Evolutionary conservation across 129 eudicot species (phyloP).

Genomic region (Flaveria brownii): DNA sequence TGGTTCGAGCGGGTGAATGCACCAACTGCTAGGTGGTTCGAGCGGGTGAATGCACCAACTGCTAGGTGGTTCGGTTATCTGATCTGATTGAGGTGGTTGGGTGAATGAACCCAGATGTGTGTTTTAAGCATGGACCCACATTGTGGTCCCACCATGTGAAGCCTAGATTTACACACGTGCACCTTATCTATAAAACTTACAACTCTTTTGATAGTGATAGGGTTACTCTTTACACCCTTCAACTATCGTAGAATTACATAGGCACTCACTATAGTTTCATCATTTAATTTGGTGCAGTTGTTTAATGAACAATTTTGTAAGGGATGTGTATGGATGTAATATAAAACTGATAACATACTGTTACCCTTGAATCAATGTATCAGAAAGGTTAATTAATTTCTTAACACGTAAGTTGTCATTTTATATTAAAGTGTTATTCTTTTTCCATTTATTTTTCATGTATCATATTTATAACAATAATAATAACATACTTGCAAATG

Average conservation of each 20-base stretch:
- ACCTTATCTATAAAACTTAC: constrained; percentile 21
- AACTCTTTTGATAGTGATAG: neutral
- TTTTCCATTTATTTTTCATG: too few relatives aligned
- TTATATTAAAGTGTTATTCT: too few relatives aligned
- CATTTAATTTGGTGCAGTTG: neutral
- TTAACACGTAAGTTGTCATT: too few relatives aligned
- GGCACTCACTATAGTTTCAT: neutral
- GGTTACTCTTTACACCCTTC: neutral
- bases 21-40: constrained; percentile 29
- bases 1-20: constrained; percentile 25
- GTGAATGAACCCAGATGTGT: constrained; percentile 35
- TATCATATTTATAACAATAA: too few relatives aligned
- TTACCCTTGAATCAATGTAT: too few relatives aligned
- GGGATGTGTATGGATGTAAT: too few relatives aligned
- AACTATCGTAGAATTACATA: neutral
- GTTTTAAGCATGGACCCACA: constrained; percentile 30
- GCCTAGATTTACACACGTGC: constrained; percentile 32
- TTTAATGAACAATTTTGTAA: too few relatives aligned
- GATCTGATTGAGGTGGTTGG: constrained; percentile 31
- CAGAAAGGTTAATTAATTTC: too few relatives aligned
- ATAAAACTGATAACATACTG: too few relatives aligned
- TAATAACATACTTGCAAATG: too few relatives aligned
- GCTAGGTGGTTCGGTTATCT: constrained; percentile 31
- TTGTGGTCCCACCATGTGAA: constrained; percentile 15
- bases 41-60: constrained; percentile 28